Conservation (phyloP, 1,284 basidiomycete genomes). For the Calocybe gambosa region DNA sequence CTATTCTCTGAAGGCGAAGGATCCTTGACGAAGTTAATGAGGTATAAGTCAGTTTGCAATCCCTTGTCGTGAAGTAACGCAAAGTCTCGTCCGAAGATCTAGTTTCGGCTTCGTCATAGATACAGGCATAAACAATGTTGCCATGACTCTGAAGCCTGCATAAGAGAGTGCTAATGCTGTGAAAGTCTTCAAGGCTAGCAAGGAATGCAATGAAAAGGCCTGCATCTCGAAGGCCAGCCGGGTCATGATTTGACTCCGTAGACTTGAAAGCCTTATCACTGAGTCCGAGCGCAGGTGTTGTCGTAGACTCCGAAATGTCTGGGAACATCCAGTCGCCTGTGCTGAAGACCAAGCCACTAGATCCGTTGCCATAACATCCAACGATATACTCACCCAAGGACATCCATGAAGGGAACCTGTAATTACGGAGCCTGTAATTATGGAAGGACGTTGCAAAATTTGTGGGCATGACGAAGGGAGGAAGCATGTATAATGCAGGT, state of each 20-base stretch:
- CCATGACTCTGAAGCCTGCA: conserved; percentile 39
- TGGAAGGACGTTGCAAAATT: conserved; percentile 20
- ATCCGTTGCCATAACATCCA: conserved; percentile 15
- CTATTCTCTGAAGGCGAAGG: background rate
- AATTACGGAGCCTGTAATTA: background rate
- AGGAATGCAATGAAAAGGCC: conserved; percentile 29
- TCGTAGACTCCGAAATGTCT: conserved; percentile 19
- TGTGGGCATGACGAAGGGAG: conserved; percentile 48
- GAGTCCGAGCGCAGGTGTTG: background rate
- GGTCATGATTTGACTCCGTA: conserved; percentile 5
- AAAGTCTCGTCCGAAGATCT: conserved; percentile 7
- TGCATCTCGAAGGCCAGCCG: conserved; percentile 3
- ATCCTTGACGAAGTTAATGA: background rate
- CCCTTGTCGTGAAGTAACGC: conserved; percentile 2
- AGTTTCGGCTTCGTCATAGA: conserved; percentile 22
- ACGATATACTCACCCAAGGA: conserved; percentile 33
- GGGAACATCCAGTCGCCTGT: conserved; percentile 7
- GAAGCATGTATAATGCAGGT: conserved; percentile 43
- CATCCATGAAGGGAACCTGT: conserved; percentile 28
- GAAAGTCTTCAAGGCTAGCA: conserved; percentile 35
- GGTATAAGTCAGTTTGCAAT: conserved; percentile 11
- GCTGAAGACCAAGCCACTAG: conserved; percentile 28
- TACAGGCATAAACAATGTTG: conserved; percentile 28
- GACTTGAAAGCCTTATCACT: background rate
- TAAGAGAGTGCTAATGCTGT: conserved; percentile 32